Evolutionary conservation across 1,284 basidiomycete genomes (phyloP), one percentile per base, ranked within the genome.

Genomic region (Rhodofomes roseus): DNA sequence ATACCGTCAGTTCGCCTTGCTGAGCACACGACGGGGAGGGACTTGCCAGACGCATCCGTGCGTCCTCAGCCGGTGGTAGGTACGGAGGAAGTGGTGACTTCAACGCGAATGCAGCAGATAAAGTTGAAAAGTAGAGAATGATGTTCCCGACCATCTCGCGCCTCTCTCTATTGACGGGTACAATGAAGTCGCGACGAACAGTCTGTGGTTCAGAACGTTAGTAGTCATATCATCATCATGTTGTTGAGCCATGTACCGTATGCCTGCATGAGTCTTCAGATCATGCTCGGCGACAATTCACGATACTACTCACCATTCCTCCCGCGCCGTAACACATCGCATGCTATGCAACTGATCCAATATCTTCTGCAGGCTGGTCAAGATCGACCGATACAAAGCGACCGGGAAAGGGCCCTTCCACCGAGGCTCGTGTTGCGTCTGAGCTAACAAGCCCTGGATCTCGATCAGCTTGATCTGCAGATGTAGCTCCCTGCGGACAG

Each of bases 101-200:
- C 31, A 96, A 81, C 29, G 89, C 81, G 72, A 98, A 95, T 0
- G 93, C 91, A 0, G 93, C 87, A 1, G 93, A 89, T 6, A 99
- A 80, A 0, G 88, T 88, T 31, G 94, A 94, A 73, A 98, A 93
- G 73, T 90, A 95, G 12, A 98, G 83, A 58, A 98, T 90, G 59
- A 98, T 90, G 72, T 95, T 97, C 37, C 95, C 95, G 50, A 88
- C 90, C 89, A 98, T 93, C 71, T 97, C 95, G 4, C 91, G 85
- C 22, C 95, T 82, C 66, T 96, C 88, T 64, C 78, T 81, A 70
- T 92, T 95, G 51, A 95, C 94, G 0, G 95, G 96, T 1, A 93
- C 74, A 59, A 98, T 92, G 68, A 97, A 98, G 55, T 95, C 91
- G 41, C 82, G 76, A 43, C 92, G 83, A 25, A 98, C 90, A 56